phyloP scores from a whole-genome alignment of 306 rosid species.

The Pterocarpus macrocarpus region DNA sequence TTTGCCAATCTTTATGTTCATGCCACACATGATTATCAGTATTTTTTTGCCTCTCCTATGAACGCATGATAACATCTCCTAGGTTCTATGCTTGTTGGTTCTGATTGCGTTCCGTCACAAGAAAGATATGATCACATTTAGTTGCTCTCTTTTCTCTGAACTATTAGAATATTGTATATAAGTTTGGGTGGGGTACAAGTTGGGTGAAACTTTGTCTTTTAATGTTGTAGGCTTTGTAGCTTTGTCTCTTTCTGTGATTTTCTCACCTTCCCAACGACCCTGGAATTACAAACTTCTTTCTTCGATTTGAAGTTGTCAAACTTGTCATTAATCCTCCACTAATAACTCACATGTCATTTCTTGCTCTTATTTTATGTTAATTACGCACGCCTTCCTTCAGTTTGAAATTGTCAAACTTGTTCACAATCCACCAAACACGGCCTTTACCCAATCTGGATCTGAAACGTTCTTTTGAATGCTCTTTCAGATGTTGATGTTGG shows the following conservation, averaged over 20 bases:
- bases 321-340: background rate
- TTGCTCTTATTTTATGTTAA: slow-evolving; percentile 24
- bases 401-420: slow-evolving; percentile 34
- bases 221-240: slow-evolving; percentile 16
- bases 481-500: background rate
- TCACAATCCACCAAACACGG: slow-evolving; percentile 29
- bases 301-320: slow-evolving; percentile 51
- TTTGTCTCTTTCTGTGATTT: slow-evolving; percentile 38
- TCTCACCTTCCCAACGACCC: slow-evolving; percentile 14
- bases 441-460: background rate
- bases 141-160: background rate
- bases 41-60: background rate
- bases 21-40: background rate
- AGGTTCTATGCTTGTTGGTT: slow-evolving; percentile 15
- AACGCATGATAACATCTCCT: too few species aligned
- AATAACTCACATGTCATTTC: background rate
- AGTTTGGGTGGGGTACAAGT: background rate
- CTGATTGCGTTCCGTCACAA: background rate
- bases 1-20: too few species aligned
- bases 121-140: background rate
- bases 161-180: background rate
- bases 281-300: background rate
- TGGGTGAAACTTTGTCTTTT: slow-evolving; percentile 1
- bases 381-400: slow-evolving; percentile 6
- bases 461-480: slow-evolving; percentile 9